These are phyloP conservation scores for Ogataea dorogensis DNA, from an alignment of 805 yeast genomes.

Conservation along the genomic window DNA sequence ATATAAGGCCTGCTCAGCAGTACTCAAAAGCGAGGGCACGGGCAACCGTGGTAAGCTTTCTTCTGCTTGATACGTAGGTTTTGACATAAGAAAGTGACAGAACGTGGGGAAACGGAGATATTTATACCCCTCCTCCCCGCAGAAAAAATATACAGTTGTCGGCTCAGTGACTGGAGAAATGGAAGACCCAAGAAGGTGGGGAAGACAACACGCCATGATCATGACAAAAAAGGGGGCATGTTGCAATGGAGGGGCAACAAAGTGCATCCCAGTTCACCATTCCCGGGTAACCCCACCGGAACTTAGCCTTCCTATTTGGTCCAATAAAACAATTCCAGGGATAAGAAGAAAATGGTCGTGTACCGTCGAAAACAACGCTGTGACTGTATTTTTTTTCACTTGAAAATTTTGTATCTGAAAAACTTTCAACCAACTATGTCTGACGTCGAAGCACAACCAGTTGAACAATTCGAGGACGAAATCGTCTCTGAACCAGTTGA, in stretches of 20 bases:
- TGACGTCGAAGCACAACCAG: slow-evolving; percentile 76
- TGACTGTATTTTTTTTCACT: slow-evolving; percentile 10
- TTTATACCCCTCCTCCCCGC: slow-evolving; percentile 15
- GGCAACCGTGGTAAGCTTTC: slow-evolving; percentile 55
- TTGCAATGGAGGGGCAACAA: no score
- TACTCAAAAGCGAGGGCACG: slow-evolving; percentile 52
- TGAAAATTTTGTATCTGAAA: slow-evolving; percentile 17
- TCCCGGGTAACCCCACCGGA: slow-evolving; percentile 22
- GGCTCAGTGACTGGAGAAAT: not conserved
- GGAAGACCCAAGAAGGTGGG: slow-evolving; percentile 1
- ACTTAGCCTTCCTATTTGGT: slow-evolving; percentile 30
- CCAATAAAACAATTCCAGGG: slow-evolving; percentile 27
- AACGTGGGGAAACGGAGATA: slow-evolving; percentile 4
- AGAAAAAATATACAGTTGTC: not conserved
- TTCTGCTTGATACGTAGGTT: slow-evolving; percentile 41
- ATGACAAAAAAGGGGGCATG: no score
- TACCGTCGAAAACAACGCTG: slow-evolving; percentile 6
- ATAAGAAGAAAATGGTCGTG: slow-evolving; percentile 22
- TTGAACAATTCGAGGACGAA: slow-evolving; percentile 50
- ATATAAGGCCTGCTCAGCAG: slow-evolving; percentile 50
- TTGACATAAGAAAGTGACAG: slow-evolving; percentile 3
- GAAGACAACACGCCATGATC: no score
- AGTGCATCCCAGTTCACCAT: not conserved
- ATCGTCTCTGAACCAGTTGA: slow-evolving; percentile 83
- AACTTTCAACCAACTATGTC: slow-evolving; percentile 49